Conservation (phyloP, 2,329 filamentous ascomycete species). For the Neopestalotiopsis sp. region DNA sequence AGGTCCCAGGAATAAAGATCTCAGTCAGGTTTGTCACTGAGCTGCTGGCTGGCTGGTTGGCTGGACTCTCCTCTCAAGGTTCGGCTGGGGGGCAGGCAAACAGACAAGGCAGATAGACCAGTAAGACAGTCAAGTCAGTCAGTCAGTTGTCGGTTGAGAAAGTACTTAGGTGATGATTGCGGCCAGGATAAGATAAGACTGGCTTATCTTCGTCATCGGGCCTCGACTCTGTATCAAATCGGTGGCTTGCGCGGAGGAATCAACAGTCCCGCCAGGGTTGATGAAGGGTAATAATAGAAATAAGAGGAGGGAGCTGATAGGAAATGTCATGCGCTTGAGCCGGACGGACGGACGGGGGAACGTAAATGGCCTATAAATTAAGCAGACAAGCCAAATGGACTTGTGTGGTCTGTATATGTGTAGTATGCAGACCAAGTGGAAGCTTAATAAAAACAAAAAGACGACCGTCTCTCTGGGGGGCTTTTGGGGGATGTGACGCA, state of each 20-base stretch:
- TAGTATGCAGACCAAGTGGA: slow-evolving; percentile 4
- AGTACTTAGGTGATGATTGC: slow-evolving; percentile 55
- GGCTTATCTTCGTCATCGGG: slow-evolving; percentile 63
- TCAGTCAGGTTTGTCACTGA: not conserved
- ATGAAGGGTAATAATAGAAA: slow-evolving; percentile 16
- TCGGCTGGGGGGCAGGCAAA: no score
- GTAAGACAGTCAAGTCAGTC: not conserved
- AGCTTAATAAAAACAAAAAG: slow-evolving; percentile 4
- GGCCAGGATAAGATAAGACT: slow-evolving; percentile 61
- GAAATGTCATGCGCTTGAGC: not conserved
- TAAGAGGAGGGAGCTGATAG: slow-evolving; percentile 13
- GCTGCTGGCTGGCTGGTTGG: not conserved
- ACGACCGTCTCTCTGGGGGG: not conserved
- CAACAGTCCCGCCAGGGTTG: slow-evolving; percentile 18
- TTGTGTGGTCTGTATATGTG: not conserved
- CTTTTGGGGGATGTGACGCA: slow-evolving; percentile 12
- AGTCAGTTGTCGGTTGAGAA: slow-evolving; percentile 12
- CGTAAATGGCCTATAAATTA: not conserved
- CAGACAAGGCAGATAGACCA: not conserved
- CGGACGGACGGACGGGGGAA: not conserved
- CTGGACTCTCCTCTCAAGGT: not conserved
- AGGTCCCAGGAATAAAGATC: slow-evolving; percentile 13
- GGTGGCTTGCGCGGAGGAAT: slow-evolving; percentile 12
- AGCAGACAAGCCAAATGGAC: slow-evolving; percentile 2
- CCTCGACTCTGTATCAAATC: slow-evolving; percentile 19